These are phyloP conservation scores for Chlamydomonas reinhardtii DNA, from an alignment of 163 green algal genomes.

Conservation along the genomic window DNA sequence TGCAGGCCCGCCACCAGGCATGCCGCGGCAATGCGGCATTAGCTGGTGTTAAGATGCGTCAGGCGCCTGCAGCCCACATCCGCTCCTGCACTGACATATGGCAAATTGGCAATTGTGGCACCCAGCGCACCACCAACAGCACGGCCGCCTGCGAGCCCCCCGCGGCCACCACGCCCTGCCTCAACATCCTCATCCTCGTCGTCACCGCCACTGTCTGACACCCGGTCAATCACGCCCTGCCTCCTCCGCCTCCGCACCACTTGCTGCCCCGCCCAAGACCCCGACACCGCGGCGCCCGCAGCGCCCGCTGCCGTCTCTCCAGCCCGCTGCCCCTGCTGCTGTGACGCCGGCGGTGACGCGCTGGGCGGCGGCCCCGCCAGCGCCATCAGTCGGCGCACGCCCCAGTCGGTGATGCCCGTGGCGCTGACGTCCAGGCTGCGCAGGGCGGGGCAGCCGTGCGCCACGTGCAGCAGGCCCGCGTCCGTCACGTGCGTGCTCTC, in stretches of 20 bases:
- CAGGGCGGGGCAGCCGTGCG: neutral
- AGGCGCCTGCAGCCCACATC: neutral
- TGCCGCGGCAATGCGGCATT: conserved; percentile 26
- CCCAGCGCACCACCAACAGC: neutral
- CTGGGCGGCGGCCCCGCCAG: no score
- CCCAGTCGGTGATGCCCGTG: conserved; percentile 1
- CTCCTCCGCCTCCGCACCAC: neutral
- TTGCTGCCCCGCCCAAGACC: neutral
- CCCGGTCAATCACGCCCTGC: neutral
- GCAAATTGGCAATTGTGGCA: no score
- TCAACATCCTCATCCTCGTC: neutral
- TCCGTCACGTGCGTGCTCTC: conserved; percentile 37
- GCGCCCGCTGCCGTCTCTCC: neutral
- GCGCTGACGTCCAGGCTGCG: conserved; percentile 17
- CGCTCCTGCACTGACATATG: neutral
- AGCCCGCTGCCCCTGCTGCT: neutral
- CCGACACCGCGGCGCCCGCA: neutral
- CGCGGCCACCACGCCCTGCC: no score
- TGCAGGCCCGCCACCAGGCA: conserved; percentile 6
- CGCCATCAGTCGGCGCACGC: neutral
- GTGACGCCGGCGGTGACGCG: no score
- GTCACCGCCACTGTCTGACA: conserved; percentile 3
- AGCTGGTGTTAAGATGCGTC: conserved; percentile 14
- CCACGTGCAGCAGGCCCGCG: conserved; percentile 22
- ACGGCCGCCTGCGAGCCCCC: no score